phyloP scores from a whole-genome alignment of 225 moss, liverwort and hornwort genomes.

The Ulota crispa region DNA sequence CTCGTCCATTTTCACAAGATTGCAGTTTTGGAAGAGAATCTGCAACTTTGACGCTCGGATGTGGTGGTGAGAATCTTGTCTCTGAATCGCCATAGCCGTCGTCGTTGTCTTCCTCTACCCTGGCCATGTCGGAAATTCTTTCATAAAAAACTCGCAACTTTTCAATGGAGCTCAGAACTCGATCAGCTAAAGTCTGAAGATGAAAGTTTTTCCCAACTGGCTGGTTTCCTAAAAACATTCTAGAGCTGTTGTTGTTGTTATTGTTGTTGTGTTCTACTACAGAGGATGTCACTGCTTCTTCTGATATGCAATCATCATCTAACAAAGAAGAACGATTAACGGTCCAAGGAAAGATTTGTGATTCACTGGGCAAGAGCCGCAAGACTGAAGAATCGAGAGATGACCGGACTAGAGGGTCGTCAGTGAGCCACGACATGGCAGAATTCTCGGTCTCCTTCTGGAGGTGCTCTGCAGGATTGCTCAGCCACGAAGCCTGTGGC shows the following conservation, averaged over 20 bases:
- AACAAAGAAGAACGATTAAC: not conserved
- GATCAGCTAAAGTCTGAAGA: conserved; percentile 12
- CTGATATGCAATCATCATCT: conserved; percentile 20
- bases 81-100: conserved; percentile 20
- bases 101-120: not conserved
- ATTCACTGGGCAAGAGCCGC: not conserved
- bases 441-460: not conserved
- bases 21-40: not conserved
- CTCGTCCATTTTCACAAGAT: not conserved
- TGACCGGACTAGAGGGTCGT: too few species aligned
- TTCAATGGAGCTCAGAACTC: not conserved
- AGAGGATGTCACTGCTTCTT: conserved; percentile 11
- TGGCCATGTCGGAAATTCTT: not conserved
- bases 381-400: not conserved
- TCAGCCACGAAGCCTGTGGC: not conserved
- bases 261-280: not conserved
- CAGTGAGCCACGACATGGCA: not conserved
- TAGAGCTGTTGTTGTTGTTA: not conserved
- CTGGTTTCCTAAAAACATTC: not conserved
- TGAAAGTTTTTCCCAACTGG: not conserved
- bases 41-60: not conserved
- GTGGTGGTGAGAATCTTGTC: conserved; percentile 9
- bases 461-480: not conserved
- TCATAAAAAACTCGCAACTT: conserved; percentile 4
- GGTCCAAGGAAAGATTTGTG: not conserved